Evolutionary conservation across 2,329 filamentous ascomycete genomes (phyloP).

Genomic region (Tolypocladium amazonense): DNA sequence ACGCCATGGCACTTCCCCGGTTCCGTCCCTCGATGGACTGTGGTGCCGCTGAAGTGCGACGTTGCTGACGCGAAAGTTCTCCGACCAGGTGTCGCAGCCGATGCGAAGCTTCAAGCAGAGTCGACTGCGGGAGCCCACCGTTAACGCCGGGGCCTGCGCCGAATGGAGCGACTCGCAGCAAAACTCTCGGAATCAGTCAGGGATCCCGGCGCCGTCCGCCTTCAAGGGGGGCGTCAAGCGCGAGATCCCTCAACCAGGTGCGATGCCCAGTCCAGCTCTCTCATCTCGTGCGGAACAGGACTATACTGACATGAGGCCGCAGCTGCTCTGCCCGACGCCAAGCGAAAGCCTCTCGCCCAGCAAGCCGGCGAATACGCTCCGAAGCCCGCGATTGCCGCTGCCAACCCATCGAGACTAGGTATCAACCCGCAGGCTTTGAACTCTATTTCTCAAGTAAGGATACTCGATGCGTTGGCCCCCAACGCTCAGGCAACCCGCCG

Average conservation of each 20-base stretch:
- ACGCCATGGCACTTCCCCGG: neutral
- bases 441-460: constrained; percentile 18
- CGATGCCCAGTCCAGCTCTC: neutral
- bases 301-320: constrained; percentile 8
- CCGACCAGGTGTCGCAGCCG: constrained; percentile 6
- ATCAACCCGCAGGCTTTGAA: constrained; percentile 34
- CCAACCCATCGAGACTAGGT: constrained; percentile 25
- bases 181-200: constrained; percentile 39
- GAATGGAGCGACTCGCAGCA: constrained; percentile 51
- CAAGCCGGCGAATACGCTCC: constrained; percentile 40
- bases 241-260: constrained; percentile 33
- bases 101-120: constrained; percentile 20
- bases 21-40: neutral
- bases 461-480: neutral
- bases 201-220: constrained; percentile 28
- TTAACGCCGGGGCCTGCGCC: constrained; percentile 25
- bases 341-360: constrained; percentile 49
- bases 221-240: constrained; percentile 39
- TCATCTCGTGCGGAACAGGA: neutral
- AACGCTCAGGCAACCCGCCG: neutral
- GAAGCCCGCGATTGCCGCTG: constrained; percentile 10
- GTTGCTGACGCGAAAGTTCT: neutral
- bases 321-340: constrained; percentile 46
- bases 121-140: constrained; percentile 19
- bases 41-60: neutral